A percentile compares a stretch with the other conserved stretches of the same genome.
phyloP scores from a whole-genome alignment of 2,329 filamentous ascomycete species.

The Calonectria honghensis region DNA sequence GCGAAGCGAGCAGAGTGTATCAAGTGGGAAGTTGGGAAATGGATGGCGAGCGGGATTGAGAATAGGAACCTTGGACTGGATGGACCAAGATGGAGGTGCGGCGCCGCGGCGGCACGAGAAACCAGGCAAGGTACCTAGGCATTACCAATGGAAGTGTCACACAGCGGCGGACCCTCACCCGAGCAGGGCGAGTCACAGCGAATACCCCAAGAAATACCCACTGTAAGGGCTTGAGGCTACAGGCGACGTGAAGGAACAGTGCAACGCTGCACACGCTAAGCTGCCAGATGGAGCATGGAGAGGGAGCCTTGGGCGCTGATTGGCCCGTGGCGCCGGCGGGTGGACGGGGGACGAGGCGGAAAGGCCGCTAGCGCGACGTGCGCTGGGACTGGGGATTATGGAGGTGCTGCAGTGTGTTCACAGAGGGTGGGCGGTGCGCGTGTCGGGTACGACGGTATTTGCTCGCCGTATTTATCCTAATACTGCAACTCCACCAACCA shows the following conservation, averaged over 20 bases:
- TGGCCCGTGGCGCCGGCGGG: conserved; percentile 16
- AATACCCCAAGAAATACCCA: conserved; percentile 23
- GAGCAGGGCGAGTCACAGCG: conserved; percentile 23
- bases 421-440: conserved; percentile 23
- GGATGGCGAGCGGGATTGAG: conserved; percentile 32
- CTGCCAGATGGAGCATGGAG: conserved; percentile 42
- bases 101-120: conserved; percentile 40
- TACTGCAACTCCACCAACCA: conserved; percentile 16
- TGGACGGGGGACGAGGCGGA: conserved; percentile 35
- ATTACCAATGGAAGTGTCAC: conserved; percentile 35
- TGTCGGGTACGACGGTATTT: conserved; percentile 26
- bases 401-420: conserved; percentile 29
- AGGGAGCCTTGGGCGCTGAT: conserved; percentile 33
- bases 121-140: conserved; percentile 28
- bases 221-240: conserved; percentile 26
- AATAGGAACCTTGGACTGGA: conserved; percentile 31
- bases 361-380: conserved; percentile 37
- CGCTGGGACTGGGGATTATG: conserved; percentile 28
- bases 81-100: conserved; percentile 41
- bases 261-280: conserved; percentile 32
- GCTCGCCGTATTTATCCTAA: conserved; percentile 28
- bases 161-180: conserved; percentile 14
- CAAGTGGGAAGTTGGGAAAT: conserved; percentile 29
- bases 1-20: conserved; percentile 1
- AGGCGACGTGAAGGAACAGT: conserved; percentile 29